These are phyloP conservation scores for Panicum hallii DNA, from an alignment of 202 grass and related monocot genomes.

Conservation along the genomic window DNA sequence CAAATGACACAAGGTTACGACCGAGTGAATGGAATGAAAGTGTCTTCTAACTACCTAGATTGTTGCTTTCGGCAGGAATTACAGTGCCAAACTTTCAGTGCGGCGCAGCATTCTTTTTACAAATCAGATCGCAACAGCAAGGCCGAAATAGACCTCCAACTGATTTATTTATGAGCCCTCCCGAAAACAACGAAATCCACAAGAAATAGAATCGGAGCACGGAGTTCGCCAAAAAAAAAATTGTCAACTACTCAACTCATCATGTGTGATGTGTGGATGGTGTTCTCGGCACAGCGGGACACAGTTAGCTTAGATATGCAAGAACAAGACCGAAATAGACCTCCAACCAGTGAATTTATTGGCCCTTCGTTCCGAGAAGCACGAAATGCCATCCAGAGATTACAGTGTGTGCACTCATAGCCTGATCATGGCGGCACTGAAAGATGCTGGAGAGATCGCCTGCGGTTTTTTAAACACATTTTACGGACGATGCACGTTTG, in stretches of 20 bases:
- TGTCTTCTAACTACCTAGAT: background rate
- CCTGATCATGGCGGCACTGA: too few relatives aligned
- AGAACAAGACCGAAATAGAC: background rate
- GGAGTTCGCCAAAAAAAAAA: background rate
- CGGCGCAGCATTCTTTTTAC: background rate
- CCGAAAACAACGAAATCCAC: background rate
- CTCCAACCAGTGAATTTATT: background rate
- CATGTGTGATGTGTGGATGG: too few relatives aligned
- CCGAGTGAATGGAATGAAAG: background rate
- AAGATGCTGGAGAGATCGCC: background rate
- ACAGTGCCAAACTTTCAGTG: background rate
- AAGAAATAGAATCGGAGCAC: background rate
- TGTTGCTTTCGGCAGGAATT: background rate
- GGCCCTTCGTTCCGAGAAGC: background rate
- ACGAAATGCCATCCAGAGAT: background rate
- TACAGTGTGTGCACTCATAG: background rate
- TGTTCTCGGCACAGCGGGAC: too few relatives aligned
- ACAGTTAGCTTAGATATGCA: background rate
- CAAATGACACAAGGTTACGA: background rate
- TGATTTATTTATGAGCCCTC: background rate
- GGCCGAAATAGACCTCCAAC: background rate
- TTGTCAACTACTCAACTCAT: background rate
- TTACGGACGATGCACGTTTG: background rate
- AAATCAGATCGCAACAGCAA: background rate
- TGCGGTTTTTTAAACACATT: background rate